Conservation (phyloP, 257 asterid species). For the Capsicum pubescens region DNA sequence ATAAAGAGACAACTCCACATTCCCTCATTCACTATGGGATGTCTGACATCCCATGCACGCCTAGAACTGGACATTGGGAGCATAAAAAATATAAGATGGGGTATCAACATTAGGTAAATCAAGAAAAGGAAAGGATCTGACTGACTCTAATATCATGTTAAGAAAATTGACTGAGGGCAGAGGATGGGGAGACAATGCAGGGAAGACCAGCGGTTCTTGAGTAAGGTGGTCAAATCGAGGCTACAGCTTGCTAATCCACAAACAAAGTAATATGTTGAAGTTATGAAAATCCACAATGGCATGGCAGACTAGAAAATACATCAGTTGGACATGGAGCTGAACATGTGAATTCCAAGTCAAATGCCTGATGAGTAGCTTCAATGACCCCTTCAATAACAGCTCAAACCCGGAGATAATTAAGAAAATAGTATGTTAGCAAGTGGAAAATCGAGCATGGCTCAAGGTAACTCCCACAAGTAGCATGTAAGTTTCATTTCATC, state of each 20-base stretch:
- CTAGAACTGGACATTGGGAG: too few relatives aligned
- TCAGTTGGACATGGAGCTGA: background rate
- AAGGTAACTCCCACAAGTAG: background rate
- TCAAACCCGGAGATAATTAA: background rate
- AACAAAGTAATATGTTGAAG: background rate
- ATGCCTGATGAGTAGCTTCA: background rate
- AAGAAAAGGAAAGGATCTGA: too few relatives aligned
- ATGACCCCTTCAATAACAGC: background rate
- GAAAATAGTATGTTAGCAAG: background rate
- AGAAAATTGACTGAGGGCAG: background rate
- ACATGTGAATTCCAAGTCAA: background rate
- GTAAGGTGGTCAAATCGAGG: background rate
- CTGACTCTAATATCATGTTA: too few relatives aligned
- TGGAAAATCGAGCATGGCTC: background rate
- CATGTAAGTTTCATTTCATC: background rate
- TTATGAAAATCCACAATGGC: background rate
- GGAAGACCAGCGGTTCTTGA: background rate
- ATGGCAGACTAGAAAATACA: background rate
- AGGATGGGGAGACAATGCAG: background rate
- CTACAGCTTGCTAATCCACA: background rate
- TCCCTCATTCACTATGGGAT: too few relatives aligned
- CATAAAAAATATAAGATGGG: too few relatives aligned
- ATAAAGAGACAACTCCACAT: too few relatives aligned
- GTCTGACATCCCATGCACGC: too few relatives aligned
- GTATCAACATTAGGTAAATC: too few relatives aligned